Conservation (phyloP, 2,329 filamentous ascomycete genomes). For the Trichoderma sp. region DNA sequence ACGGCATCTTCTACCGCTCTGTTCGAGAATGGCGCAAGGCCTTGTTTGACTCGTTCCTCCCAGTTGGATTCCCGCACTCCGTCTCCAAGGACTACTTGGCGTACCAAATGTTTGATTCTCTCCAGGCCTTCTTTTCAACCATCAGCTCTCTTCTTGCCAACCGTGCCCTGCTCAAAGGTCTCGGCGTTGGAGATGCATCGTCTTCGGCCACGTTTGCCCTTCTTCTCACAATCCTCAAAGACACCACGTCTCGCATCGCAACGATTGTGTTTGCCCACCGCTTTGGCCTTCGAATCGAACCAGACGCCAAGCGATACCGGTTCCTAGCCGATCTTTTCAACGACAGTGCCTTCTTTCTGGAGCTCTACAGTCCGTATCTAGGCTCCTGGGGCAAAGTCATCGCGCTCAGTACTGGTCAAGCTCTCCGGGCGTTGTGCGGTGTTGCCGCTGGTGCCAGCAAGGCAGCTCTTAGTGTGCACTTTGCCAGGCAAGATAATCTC, state of each 20-base stretch:
- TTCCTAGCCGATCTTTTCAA: conserved; percentile 88
- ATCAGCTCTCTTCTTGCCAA: conserved; percentile 80
- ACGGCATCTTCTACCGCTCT: conserved; percentile 32
- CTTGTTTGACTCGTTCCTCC: conserved; percentile 72
- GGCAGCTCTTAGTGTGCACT: conserved; percentile 87
- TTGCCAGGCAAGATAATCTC: conserved; percentile 82
- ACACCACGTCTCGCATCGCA: conserved; percentile 76
- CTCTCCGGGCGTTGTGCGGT: conserved; percentile 70
- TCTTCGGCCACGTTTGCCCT: conserved; percentile 80
- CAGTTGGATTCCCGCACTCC: conserved; percentile 83
- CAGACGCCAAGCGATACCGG: conserved; percentile 87
- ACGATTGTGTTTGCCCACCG: conserved; percentile 86
- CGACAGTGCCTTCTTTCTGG: conserved; percentile 81
- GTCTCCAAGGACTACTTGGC: conserved; percentile 82
- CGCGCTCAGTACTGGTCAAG: conserved; percentile 52
- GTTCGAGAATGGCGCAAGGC: conserved; percentile 41
- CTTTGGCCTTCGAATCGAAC: conserved; percentile 79
- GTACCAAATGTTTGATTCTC: conserved; percentile 71
- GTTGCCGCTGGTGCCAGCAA: conserved; percentile 90
- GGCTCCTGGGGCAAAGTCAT: conserved; percentile 53
- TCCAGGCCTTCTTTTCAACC: conserved; percentile 82
- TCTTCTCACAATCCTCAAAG: conserved; percentile 79
- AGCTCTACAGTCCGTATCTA: conserved; percentile 76
- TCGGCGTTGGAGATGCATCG: conserved; percentile 81
- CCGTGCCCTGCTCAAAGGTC: conserved; percentile 73